Evolutionary conservation across 139 green algal species (phyloP), one percentile per base, ranked within the genome.

Genomic region (Tetraselmis striata): DNA sequence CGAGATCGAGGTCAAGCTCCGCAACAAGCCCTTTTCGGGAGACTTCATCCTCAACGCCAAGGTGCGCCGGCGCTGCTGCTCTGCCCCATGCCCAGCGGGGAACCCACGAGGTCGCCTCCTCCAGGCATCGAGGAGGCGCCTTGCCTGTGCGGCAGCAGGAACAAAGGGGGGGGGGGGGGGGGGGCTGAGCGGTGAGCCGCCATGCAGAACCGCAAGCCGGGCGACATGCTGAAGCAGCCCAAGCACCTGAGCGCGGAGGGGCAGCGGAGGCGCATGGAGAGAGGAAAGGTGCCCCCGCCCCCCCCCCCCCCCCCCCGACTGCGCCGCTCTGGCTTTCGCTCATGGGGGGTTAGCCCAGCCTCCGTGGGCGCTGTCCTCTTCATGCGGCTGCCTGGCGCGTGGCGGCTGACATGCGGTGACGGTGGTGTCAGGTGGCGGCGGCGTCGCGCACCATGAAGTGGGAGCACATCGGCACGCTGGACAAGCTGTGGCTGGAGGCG

Each of bases 221-320:
- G 45, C 45, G 45, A 67, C 45, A 67, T 77, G 74, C 25, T 77
- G n/a, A 77, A 77, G 74, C 26, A 31, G 74, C 74, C 74, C 22
- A 77, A 77, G 74, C n/a, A 31, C 25, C 74, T 77, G n/a, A 29
- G 74, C 26, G 74, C 11, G 74, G 74, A 77, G 74, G 74, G 74
- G 74, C 25, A 29, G 74, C 22, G 25, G 5, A 2, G 74, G 26
- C 74, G 74, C 2, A 77, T 77, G 74, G 26, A 77, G 74, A 28
- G 74, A 2, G 74, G 74, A 29, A 77, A 77, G n/a, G n/a, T 31
- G 74, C 25, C 18, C 58, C n/a, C n/a, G n/a, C n/a, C n/a, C n/a
- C n/a, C n/a, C n/a, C n/a, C n/a, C n/a, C n/a, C n/a, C n/a, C n/a
- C n/a, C n/a, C n/a, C n/a, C n/a, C n/a, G n/a, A n/a, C n/a, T n/a